Conservation (phyloP, 495 filamentous ascomycete species). For the Penicillium arizonense region DNA sequence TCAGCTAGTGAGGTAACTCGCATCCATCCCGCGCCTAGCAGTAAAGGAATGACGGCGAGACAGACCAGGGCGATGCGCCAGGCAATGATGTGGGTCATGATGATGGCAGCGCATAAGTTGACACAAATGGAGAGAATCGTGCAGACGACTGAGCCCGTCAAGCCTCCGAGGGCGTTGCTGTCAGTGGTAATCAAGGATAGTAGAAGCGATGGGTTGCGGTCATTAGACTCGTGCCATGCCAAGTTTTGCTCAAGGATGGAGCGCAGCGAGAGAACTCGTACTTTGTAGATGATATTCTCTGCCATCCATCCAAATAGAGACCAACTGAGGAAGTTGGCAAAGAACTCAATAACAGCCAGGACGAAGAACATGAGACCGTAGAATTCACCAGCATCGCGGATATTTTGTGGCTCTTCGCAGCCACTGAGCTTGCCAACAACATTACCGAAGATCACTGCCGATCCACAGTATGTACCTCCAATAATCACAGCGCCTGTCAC, state of each 20-base stretch:
- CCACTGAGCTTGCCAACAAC: slow-evolving; percentile 38
- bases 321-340: slow-evolving; percentile 51
- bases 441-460: slow-evolving; percentile 51
- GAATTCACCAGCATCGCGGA: slow-evolving; percentile 41
- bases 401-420: slow-evolving; percentile 30
- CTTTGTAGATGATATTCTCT: slow-evolving; percentile 50
- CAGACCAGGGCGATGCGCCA: slow-evolving; percentile 43
- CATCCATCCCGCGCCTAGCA: slow-evolving; percentile 50
- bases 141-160: slow-evolving; percentile 45
- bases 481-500: slow-evolving; percentile 33
- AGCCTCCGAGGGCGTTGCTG: slow-evolving; percentile 45
- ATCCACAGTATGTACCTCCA: slow-evolving; percentile 40
- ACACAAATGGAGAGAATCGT: slow-evolving; percentile 47
- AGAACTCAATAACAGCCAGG: slow-evolving; percentile 51
- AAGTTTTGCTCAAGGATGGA: slow-evolving; percentile 52
- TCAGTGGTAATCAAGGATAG: slow-evolving; percentile 52
- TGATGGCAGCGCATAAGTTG: slow-evolving; percentile 43
- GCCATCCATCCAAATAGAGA: slow-evolving; percentile 50
- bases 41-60: slow-evolving; percentile 40
- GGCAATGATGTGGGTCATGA: slow-evolving; percentile 42
- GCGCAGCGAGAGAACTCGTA: slow-evolving; percentile 49
- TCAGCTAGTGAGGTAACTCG: slow-evolving; percentile 49
- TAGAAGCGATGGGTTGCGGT: slow-evolving; percentile 44
- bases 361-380: slow-evolving; percentile 56
- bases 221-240: slow-evolving; percentile 53